Evolutionary conservation across 768 basidiomycete genomes (phyloP), one percentile per base, ranked within the genome.

Genomic region (Agaricus sinodeliciosus): DNA sequence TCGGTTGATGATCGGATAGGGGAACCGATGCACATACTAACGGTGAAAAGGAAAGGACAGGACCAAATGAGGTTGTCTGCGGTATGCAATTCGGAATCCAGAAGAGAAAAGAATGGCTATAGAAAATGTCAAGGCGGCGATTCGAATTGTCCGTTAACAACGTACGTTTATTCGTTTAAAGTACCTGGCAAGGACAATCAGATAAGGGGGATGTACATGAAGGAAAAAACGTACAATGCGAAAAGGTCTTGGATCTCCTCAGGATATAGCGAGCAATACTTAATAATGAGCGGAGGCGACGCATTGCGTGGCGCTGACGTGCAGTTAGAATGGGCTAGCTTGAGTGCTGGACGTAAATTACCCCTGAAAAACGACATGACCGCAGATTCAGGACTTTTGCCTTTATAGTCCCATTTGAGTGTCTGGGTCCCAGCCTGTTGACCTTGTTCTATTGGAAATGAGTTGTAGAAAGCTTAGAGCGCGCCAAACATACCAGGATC

Each of bases 31-130:
- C 19, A 76, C 76, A 70, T 55, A 82, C 82, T 69, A 57, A 81
- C 78, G 43, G 80, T 82, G 65, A 83, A 81, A 12, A 82, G 68
- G 60, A 82, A 81, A 8, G 81, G 81, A 53, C 73, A 72, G 7
- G 72, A 71, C 66, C 78, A 76, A 45, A 82, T 75, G 19, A 82
- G 68, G 11, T 73, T 67, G 27, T 71, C 68, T 7, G 82, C 76
- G 0, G 75, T 79, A 60, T 84, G 81, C 15, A 82, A 68, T 36
- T 70, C 75, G 34, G 72, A 72, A 62, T 85, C 82, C 44, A 83
- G 67, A 49, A 83, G 72, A 7, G 79, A 78, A 58, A 82, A 79
- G 57, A 73, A 79, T 1, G 80, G 77, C 80, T 82, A 19, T 5
- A 56, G 43, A 50, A 18, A 47, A 49, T 6, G 40, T 40, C 51